A percentile compares a stretch with the other conserved stretches of the same genome.
phyloP scores from a whole-genome alignment of 768 basidiomycete genomes.

The Mycena pura region DNA sequence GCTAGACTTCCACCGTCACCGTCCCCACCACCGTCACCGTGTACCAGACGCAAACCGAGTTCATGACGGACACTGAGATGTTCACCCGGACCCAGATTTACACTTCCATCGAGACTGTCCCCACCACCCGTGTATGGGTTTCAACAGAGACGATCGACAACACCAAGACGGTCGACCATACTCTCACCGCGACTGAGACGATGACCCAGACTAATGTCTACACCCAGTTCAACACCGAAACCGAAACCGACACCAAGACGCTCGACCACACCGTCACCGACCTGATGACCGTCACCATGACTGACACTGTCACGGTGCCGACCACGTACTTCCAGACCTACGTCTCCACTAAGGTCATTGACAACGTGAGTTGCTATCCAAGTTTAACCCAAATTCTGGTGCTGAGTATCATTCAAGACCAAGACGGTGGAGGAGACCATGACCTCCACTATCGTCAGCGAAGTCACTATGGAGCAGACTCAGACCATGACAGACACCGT shows the following conservation, averaged over 20 bases:
- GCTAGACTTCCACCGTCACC: conserved; percentile 42
- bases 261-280: conserved; percentile 61
- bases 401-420: conserved; percentile 47
- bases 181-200: conserved; percentile 69
- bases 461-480: conserved; percentile 62
- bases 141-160: conserved; percentile 70
- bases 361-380: conserved; percentile 53
- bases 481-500: conserved; percentile 60
- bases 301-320: conserved; percentile 59
- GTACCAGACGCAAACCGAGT: conserved; percentile 36
- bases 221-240: conserved; percentile 55
- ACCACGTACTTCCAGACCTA: conserved; percentile 63
- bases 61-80: conserved; percentile 48
- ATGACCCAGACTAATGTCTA: conserved; percentile 61
- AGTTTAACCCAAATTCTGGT: not conserved
- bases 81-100: conserved; percentile 52
- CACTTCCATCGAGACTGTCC: conserved; percentile 61
- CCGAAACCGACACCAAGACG: conserved; percentile 55
- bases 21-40: conserved; percentile 45
- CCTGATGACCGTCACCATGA: conserved; percentile 59
- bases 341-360: conserved; percentile 62
- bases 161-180: conserved; percentile 61
- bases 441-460: conserved; percentile 56
- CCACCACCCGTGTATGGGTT: conserved; percentile 70
- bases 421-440: conserved; percentile 60